A percentile compares a stretch with the other conserved stretches of the same genome.
Evolutionary conservation across 1,284 basidiomycete species (phyloP).

Genomic region (Stereum hirsutum): DNA sequence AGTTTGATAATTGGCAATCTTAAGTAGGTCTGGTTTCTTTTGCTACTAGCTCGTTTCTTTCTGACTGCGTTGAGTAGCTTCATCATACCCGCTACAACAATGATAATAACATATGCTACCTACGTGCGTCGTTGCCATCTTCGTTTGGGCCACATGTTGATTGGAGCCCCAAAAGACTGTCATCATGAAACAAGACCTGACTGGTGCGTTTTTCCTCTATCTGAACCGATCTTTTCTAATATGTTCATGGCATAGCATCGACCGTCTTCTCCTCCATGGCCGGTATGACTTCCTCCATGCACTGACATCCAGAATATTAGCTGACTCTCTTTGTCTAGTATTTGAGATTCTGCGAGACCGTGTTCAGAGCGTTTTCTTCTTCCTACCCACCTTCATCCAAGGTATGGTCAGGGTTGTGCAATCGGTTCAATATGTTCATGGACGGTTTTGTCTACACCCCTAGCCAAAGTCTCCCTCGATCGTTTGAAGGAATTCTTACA

Average conservation of each 20-base stretch:
- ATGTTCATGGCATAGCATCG: conserved; percentile 24
- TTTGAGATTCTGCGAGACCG: conserved; percentile 28
- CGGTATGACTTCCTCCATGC: conserved; percentile 10
- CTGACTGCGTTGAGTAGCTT: conserved; percentile 28
- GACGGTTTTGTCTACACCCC: conserved; percentile 13
- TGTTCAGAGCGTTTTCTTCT: conserved; percentile 21
- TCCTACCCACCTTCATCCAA: conserved; percentile 22
- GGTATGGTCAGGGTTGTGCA: conserved; percentile 15
- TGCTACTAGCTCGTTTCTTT: background rate
- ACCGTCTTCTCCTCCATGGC: conserved; percentile 30
- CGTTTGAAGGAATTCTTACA: conserved; percentile 37
- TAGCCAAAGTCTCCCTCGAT: conserved; percentile 36
- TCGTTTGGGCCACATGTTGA: background rate
- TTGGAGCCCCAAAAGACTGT: conserved; percentile 22
- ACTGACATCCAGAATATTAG: too few relatives aligned
- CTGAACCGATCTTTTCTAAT: too few relatives aligned
- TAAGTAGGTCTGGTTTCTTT: conserved; percentile 22
- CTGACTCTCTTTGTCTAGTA: conserved; percentile 12
- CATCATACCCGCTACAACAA: conserved; percentile 55
- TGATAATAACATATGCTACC: conserved; percentile 59
- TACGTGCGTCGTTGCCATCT: conserved; percentile 25
- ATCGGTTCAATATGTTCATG: conserved; percentile 18
- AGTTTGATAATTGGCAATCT: conserved; percentile 26
- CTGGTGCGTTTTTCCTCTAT: conserved; percentile 18
- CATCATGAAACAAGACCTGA: conserved; percentile 22